These are phyloP conservation scores for Botrytis elliptica DNA, from an alignment of 2,329 filamentous ascomycete species.

Conservation along the genomic window DNA sequence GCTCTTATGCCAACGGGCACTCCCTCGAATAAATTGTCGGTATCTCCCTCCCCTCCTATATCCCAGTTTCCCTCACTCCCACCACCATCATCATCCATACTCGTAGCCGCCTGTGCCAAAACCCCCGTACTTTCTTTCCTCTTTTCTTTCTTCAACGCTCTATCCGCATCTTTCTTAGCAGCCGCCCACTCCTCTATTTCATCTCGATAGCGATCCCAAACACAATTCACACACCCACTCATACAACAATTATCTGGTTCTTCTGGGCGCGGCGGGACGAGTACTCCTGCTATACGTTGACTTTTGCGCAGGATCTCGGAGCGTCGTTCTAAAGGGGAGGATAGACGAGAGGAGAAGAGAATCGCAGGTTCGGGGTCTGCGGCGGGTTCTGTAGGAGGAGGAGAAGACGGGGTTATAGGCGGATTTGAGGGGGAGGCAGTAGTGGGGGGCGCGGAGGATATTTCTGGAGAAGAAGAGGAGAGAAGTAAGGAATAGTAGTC, in stretches of 20 bases:
- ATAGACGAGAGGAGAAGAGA: conserved; percentile 78
- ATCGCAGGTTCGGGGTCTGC: conserved; percentile 54
- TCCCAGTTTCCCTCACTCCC: conserved; percentile 70
- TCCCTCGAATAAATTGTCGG: conserved; percentile 70
- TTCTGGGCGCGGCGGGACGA: conserved; percentile 77
- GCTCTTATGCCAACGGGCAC: conserved; percentile 91
- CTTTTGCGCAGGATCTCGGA: conserved; percentile 58
- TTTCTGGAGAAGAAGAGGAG: conserved; percentile 42
- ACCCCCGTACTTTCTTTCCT: conserved; percentile 36
- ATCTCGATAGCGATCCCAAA: conserved; percentile 89
- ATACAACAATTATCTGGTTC: conserved; percentile 99
- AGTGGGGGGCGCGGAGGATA: conserved; percentile 29
- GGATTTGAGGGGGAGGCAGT: conserved; percentile 27
- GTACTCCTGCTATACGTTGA: conserved; percentile 70
- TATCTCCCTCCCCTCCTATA: conserved; percentile 40
- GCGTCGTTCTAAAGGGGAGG: conserved; percentile 68
- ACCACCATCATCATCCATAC: conserved; percentile 79
- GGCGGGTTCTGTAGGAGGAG: conserved; percentile 1
- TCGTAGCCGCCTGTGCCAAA: conserved; percentile 45
- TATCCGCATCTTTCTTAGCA: conserved; percentile 45
- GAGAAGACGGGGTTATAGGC: conserved; percentile 26
- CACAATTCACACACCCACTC: conserved; percentile 96
- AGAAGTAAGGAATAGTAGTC: conserved; percentile 60
- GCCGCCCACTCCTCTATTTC: conserved; percentile 87
- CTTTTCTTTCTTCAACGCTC: conserved; percentile 34